These are phyloP conservation scores for Ocimum tenuiflorum DNA, from an alignment of 257 asterid species.

Conservation along the genomic window DNA sequence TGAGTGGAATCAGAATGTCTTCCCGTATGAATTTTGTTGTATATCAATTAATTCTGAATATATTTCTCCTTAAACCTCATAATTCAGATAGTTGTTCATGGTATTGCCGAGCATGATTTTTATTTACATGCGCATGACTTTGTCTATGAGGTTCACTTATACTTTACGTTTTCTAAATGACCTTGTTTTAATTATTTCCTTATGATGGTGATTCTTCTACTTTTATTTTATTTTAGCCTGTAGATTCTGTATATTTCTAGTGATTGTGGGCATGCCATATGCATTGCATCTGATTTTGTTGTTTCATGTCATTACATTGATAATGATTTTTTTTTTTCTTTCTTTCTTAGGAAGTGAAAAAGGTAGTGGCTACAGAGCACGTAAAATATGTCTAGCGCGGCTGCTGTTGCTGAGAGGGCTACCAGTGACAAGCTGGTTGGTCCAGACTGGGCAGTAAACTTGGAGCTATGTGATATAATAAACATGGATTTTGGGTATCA, in stretches of 20 bases:
- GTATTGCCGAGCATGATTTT: neutral
- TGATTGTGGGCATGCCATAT: neutral
- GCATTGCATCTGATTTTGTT: conserved; percentile 7
- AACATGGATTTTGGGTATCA: conserved; percentile 55
- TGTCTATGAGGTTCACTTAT: neutral
- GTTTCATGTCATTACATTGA: neutral
- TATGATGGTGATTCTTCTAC: neutral
- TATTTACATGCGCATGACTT: neutral
- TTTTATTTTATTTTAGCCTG: neutral
- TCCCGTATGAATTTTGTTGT: neutral
- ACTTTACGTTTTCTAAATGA: neutral
- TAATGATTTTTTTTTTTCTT: conserved; percentile 7
- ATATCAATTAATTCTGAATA: neutral
- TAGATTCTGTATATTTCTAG: neutral
- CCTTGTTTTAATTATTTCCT: neutral
- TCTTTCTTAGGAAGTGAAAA: conserved; percentile 1
- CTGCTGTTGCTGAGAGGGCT: conserved; percentile 63
- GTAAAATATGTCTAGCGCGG: conserved; percentile 51
- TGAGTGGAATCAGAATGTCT: neutral
- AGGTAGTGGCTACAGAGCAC: conserved; percentile 2
- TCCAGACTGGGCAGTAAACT: conserved; percentile 59
- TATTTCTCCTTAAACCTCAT: neutral
- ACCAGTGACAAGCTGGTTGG: conserved; percentile 62
- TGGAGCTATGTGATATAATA: conserved; percentile 21
- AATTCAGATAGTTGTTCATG: neutral